Percentiles rank a stretch among this genome's conserved stretches.
Conservation (phyloP, 2,329 filamentous ascomycete species). For the Exophiala sp. region DNA sequence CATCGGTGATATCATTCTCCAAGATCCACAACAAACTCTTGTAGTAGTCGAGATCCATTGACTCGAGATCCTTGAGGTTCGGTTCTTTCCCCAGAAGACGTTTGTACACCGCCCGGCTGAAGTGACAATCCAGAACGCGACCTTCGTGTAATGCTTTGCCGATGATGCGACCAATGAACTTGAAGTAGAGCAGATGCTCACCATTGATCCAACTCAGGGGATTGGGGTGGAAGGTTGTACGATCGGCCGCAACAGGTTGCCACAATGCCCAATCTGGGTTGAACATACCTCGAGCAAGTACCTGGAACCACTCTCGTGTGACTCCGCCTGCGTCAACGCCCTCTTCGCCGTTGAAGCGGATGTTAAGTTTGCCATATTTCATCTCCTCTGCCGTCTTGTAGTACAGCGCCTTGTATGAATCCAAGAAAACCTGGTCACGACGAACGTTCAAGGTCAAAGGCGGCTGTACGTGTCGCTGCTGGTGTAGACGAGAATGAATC, state of each 20-base stretch:
- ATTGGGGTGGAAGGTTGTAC: constrained; percentile 98
- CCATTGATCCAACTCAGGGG: constrained; percentile 88
- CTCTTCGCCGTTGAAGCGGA: constrained; percentile 94
- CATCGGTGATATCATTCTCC: constrained; percentile 96
- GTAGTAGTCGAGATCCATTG: constrained; percentile 96
- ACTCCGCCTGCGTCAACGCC: constrained; percentile 97
- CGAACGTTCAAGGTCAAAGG: constrained; percentile 84
- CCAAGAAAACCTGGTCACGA: constrained; percentile 91
- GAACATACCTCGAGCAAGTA: constrained; percentile 96
- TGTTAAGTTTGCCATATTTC: constrained; percentile 98
- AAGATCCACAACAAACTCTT: constrained; percentile 98
- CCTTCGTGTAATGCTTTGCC: constrained; percentile 97
- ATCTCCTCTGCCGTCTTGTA: constrained; percentile 96
- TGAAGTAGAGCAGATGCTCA: constrained; percentile 97
- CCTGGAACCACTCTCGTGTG: constrained; percentile 98
- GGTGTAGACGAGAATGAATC: constrained; percentile 68
- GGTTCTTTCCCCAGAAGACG: constrained; percentile 90
- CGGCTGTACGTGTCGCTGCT: constrained; percentile 64
- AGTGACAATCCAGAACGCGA: constrained; percentile 93
- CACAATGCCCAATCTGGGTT: constrained; percentile 96
- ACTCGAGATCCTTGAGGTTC: constrained; percentile 99
- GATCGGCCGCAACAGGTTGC: constrained; percentile 91
- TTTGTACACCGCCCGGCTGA: constrained; percentile 97
- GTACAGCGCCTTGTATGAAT: constrained; percentile 96
- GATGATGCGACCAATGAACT: constrained; percentile 97